phyloP scores from a whole-genome alignment of 371 early-diverging fungal species.

The Mucor indicus region DNA sequence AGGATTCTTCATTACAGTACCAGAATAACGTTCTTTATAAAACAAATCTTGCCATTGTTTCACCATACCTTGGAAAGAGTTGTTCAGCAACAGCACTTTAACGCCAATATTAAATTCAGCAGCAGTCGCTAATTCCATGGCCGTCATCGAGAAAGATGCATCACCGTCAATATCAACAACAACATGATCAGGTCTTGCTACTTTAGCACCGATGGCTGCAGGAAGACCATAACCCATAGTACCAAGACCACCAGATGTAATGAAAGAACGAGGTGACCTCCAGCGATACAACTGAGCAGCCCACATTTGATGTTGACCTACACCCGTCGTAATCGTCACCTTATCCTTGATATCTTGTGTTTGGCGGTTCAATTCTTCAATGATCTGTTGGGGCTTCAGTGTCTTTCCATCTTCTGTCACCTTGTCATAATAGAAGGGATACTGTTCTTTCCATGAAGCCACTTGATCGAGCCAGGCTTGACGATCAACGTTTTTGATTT shows the following conservation, averaged over 20 bases:
- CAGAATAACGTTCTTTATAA: constrained; percentile 93
- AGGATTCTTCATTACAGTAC: constrained; percentile 94
- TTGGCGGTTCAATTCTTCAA: constrained; percentile 88
- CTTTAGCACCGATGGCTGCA: constrained; percentile 94
- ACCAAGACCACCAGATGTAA: constrained; percentile 95
- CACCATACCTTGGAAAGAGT: constrained; percentile 99
- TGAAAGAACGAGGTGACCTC: constrained; percentile 84
- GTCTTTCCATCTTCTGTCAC: constrained; percentile 27
- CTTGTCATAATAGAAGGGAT: constrained; percentile 82
- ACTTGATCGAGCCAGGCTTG: constrained; percentile 82
- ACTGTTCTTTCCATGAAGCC: constrained; percentile 84
- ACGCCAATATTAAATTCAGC: constrained; percentile 94
- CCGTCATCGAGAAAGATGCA: constrained; percentile 96
- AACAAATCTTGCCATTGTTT: constrained; percentile 99
- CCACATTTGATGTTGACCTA: constrained; percentile 99
- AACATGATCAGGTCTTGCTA: constrained; percentile 86
- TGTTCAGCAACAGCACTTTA: constrained; percentile 93
- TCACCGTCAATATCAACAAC: constrained; percentile 98
- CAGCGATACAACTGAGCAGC: constrained; percentile 85
- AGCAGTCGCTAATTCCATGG: constrained; percentile 94
- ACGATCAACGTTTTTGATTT: constrained; percentile 62
- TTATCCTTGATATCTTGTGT: constrained; percentile 81
- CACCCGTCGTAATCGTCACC: constrained; percentile 93
- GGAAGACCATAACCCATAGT: constrained; percentile 98
- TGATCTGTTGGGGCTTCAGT: constrained; percentile 91